A percentile compares a stretch with the other conserved stretches of the same genome.
Conservation (phyloP, 2,329 filamentous ascomycete genomes). For the Aspergillus viridinutans region DNA sequence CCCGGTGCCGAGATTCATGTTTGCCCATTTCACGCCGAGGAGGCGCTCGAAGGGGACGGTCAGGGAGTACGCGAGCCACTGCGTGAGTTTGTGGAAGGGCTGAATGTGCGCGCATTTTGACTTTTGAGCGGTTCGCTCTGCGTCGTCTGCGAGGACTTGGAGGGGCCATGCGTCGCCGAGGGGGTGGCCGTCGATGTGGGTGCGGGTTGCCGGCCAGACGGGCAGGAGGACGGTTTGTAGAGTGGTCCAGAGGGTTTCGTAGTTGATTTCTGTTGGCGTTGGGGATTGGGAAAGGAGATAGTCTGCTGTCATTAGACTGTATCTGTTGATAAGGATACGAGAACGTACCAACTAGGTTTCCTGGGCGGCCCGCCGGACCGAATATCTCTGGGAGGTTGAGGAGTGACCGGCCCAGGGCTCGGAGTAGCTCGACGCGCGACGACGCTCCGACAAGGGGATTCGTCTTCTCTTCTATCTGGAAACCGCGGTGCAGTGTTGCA, state of each 20-base stretch:
- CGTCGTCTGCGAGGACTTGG: conserved; percentile 10
- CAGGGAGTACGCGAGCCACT: conserved; percentile 70
- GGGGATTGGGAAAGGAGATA: conserved; percentile 32
- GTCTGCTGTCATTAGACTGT: conserved; percentile 27
- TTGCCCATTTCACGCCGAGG: conserved; percentile 50
- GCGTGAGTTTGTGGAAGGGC: conserved; percentile 61
- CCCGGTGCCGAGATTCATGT: conserved; percentile 58
- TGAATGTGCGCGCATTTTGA: conserved; percentile 34
- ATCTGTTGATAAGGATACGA: background rate
- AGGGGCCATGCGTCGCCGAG: conserved; percentile 53
- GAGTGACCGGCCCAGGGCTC: conserved; percentile 42
- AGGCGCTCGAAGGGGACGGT: conserved; percentile 60
- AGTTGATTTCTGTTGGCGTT: conserved; percentile 31
- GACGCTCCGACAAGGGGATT: conserved; percentile 48
- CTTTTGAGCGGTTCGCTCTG: conserved; percentile 3
- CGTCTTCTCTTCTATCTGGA: conserved; percentile 39
- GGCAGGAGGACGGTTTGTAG: conserved; percentile 47
- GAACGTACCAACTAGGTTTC: conserved; percentile 46
- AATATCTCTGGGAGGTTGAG: conserved; percentile 38
- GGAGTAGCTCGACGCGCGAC: conserved; percentile 42
- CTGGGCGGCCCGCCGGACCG: conserved; percentile 43
- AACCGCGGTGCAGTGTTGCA: conserved; percentile 33
- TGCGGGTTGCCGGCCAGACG: conserved; percentile 47
- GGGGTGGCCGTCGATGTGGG: conserved; percentile 37
- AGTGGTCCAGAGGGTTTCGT: conserved; percentile 40